Percentiles rank a stretch among this genome's conserved stretches.
Evolutionary conservation across 306 rosid species (phyloP).

Genomic region (Sicyos baderoa): DNA sequence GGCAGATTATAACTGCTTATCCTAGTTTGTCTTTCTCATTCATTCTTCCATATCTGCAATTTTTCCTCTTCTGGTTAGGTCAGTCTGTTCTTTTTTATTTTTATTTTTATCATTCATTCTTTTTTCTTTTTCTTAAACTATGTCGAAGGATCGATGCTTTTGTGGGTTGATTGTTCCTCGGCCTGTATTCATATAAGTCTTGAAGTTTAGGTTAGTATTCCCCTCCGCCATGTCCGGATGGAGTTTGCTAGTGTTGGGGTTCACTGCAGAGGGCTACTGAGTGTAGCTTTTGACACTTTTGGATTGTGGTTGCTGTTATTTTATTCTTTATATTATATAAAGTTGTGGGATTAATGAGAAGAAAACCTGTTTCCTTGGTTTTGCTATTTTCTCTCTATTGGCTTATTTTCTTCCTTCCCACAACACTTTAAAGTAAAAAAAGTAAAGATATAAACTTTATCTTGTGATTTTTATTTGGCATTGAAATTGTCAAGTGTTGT

Average conservation of each 20-base stretch:
- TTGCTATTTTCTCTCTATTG: too few relatives aligned
- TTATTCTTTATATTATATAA: slow-evolving; percentile 11
- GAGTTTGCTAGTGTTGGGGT: slow-evolving; percentile 3
- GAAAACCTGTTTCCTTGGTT: background rate
- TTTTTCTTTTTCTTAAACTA: background rate
- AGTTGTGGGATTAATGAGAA: slow-evolving; percentile 15
- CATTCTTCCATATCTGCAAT: background rate
- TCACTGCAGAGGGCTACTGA: slow-evolving; percentile 10
- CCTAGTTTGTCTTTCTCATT: slow-evolving; percentile 5
- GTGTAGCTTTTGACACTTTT: slow-evolving; percentile 10
- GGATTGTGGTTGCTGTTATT: slow-evolving; percentile 19
- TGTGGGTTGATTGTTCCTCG: background rate
- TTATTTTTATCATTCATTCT: background rate
- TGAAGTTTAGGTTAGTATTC: slow-evolving; percentile 14
- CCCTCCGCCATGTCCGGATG: background rate
- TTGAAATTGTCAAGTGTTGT: too few relatives aligned
- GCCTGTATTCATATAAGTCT: slow-evolving; percentile 2
- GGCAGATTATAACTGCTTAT: slow-evolving; percentile 18
- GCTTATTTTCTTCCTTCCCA: too few relatives aligned
- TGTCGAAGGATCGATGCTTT: background rate
- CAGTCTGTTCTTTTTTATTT: slow-evolving; percentile 16
- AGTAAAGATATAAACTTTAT: too few relatives aligned
- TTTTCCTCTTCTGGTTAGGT: background rate
- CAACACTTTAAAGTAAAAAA: too few relatives aligned
- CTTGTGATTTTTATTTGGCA: background rate